Conservation (phyloP, 2,329 filamentous ascomycete genomes). For the Kalaharituber pfeilii region DNA sequence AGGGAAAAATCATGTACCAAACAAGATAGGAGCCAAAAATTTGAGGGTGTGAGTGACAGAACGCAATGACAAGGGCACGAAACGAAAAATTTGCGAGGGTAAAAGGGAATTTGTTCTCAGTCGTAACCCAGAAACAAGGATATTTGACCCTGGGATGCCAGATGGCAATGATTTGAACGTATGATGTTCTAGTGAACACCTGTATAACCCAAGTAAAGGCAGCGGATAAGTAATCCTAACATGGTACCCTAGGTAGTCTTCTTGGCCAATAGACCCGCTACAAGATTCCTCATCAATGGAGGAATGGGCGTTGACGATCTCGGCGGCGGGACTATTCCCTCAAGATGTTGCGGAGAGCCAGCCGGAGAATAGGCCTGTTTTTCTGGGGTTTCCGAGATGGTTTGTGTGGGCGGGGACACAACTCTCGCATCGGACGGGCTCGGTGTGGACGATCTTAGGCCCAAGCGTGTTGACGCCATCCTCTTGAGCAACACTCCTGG, state of each 20-base stretch:
- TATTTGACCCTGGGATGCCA: no score
- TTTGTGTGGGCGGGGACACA: background rate
- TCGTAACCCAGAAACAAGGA: no score
- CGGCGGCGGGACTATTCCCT: background rate
- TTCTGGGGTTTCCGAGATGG: background rate
- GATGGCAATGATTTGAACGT: no score
- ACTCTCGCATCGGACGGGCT: background rate
- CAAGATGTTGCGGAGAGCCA: no score
- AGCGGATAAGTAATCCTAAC: no score
- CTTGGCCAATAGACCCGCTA: background rate
- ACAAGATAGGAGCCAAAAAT: background rate
- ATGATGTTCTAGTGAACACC: no score
- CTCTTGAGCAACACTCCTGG: background rate
- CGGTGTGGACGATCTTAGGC: background rate
- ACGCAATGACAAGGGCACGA: no score
- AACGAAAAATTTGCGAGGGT: no score
- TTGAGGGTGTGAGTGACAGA: no score
- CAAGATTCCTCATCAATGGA: background rate
- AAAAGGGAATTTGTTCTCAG: no score
- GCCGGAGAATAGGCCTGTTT: background rate
- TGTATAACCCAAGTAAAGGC: no score
- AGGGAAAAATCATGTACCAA: background rate
- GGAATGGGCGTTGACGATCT: background rate
- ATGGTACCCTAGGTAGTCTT: no score
- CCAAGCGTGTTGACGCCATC: background rate